A percentile compares a stretch with the other conserved stretches of the same genome.
Evolutionary conservation across 208 protist genomes (phyloP).

Genomic region (Leptomonas pyrrhocoris): DNA sequence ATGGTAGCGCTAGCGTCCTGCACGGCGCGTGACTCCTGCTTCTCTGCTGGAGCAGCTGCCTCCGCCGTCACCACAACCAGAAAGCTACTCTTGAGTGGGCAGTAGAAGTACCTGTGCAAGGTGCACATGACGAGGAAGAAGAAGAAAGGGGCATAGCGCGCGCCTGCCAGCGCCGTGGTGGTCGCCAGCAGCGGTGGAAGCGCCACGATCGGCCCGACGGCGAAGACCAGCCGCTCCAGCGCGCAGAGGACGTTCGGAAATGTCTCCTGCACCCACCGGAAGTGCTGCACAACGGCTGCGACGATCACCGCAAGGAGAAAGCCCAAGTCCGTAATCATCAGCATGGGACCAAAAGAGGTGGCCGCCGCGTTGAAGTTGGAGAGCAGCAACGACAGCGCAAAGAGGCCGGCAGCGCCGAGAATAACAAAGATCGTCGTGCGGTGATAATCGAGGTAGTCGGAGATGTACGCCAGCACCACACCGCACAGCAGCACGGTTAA

Average conservation of each 20-base stretch:
- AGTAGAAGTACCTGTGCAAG: slow-evolving; percentile 76
- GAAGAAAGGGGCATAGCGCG: slow-evolving; percentile 67
- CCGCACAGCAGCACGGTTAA: slow-evolving; percentile 69
- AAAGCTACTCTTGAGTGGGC: slow-evolving; percentile 82
- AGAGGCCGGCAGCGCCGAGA: slow-evolving; percentile 45
- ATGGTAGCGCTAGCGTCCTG: background rate
- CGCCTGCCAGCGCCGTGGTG: slow-evolving; percentile 62
- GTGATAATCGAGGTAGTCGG: slow-evolving; percentile 76
- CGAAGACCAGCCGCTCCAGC: slow-evolving; percentile 73
- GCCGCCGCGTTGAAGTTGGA: slow-evolving; percentile 65
- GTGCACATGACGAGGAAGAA: slow-evolving; percentile 66
- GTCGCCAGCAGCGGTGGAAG: slow-evolving; percentile 75
- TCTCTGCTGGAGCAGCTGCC: background rate
- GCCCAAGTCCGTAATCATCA: slow-evolving; percentile 62
- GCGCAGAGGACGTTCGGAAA: slow-evolving; percentile 70
- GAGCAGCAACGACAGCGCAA: slow-evolving; percentile 63
- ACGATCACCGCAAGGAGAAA: slow-evolving; percentile 43
- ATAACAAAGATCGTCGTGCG: slow-evolving; percentile 59
- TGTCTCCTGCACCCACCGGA: slow-evolving; percentile 80
- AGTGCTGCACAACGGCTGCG: slow-evolving; percentile 71
- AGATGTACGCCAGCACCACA: slow-evolving; percentile 72
- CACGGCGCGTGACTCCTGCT: slow-evolving; percentile 13
- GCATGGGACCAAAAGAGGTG: slow-evolving; percentile 65
- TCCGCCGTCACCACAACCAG: slow-evolving; percentile 29
- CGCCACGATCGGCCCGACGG: slow-evolving; percentile 59